Conservation (phyloP, 192 early-diverging fungal species). For the Mortierella antarctica region DNA sequence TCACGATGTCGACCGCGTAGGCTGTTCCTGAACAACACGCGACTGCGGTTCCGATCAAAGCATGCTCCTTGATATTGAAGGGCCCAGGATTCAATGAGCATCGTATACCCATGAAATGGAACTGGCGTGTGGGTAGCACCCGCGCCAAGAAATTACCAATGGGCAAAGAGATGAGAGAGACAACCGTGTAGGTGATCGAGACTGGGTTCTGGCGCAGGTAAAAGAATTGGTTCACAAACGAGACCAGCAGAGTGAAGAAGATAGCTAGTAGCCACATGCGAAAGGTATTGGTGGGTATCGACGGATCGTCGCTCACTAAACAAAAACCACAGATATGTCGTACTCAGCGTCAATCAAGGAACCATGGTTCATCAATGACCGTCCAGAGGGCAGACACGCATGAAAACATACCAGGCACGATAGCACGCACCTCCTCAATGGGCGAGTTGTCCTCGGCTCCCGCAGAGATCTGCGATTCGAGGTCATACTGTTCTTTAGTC, state of each 20-base stretch:
- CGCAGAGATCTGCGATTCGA: constrained; percentile 18
- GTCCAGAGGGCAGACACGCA: neutral
- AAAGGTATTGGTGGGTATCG: constrained; percentile 58
- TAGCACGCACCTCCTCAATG: constrained; percentile 54
- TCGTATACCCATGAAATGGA: constrained; percentile 2
- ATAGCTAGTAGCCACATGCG: constrained; percentile 57
- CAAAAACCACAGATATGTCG: neutral
- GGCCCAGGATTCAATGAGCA: constrained; percentile 61
- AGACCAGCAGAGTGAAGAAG: constrained; percentile 37
- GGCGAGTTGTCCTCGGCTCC: constrained; percentile 49
- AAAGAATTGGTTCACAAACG: constrained; percentile 57
- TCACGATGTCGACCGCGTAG: constrained; percentile 59
- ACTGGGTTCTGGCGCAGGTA: constrained; percentile 52
- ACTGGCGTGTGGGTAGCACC: constrained; percentile 23
- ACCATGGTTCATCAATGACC: neutral
- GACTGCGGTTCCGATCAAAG: constrained; percentile 51
- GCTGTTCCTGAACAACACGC: constrained; percentile 40
- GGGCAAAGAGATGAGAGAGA: constrained; percentile 24
- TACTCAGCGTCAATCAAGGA: too few species aligned
- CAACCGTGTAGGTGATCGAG: constrained; percentile 21
- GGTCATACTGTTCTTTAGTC: neutral
- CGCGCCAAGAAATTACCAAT: constrained; percentile 39
- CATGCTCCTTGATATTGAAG: constrained; percentile 68
- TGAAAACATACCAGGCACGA: constrained; percentile 41
- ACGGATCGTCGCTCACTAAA: constrained; percentile 53